Percentiles rank a stretch among this genome's conserved stretches.
phyloP scores from a whole-genome alignment of 2,329 filamentous ascomycete species.

The Aspergillus sp. region DNA sequence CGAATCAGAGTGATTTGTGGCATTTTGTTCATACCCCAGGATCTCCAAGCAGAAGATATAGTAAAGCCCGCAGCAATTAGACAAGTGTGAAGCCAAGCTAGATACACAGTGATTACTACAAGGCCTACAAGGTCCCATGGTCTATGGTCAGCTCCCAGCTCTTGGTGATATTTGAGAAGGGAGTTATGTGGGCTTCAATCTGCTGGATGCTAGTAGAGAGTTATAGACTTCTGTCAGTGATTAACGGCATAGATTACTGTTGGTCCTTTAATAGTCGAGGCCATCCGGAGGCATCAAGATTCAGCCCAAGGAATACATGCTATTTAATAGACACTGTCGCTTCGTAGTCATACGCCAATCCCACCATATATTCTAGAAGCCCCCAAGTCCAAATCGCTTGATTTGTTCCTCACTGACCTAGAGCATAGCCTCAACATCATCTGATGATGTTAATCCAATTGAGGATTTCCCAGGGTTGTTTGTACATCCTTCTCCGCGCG shows the following conservation, averaged over 20 bases:
- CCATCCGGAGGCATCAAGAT: background rate
- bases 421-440: background rate
- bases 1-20: too few species aligned
- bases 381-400: background rate
- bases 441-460: background rate
- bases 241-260: background rate
- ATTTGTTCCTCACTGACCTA: background rate
- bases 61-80: background rate
- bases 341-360: background rate
- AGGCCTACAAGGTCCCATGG: background rate
- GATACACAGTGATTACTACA: background rate
- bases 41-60: background rate
- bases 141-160: background rate
- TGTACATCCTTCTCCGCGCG: constrained; percentile 1
- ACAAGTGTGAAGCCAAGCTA: background rate
- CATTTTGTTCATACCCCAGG: too few species aligned
- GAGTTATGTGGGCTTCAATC: background rate
- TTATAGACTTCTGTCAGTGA: background rate
- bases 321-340: background rate
- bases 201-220: background rate
- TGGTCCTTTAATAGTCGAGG: background rate
- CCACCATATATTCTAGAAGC: background rate
- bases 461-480: background rate
- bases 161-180: background rate
- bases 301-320: background rate